A percentile compares a stretch with the other conserved stretches of the same genome.
These are phyloP conservation scores for Ceratocystis huliohia DNA, from an alignment of 2,329 filamentous ascomycete genomes.

Conservation along the genomic window DNA sequence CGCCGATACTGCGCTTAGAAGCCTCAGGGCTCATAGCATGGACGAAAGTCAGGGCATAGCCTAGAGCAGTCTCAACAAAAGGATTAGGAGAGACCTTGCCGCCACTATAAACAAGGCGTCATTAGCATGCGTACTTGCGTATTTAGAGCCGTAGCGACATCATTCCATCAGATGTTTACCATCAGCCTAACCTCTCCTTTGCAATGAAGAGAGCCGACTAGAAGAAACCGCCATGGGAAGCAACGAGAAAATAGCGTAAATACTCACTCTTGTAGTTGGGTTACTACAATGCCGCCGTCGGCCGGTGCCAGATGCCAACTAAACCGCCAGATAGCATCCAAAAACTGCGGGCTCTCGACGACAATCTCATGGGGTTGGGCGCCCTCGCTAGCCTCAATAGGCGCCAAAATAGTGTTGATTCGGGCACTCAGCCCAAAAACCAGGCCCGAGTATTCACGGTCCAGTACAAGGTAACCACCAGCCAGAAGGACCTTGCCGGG, in stretches of 20 bases:
- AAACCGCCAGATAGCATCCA: conserved; percentile 78
- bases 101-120: conserved; percentile 26
- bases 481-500: conserved; percentile 93
- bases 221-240: not conserved
- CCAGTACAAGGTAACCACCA: conserved; percentile 88
- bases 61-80: conserved; percentile 85
- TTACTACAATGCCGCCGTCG: conserved; percentile 67
- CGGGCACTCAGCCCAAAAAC: conserved; percentile 55
- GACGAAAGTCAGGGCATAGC: conserved; percentile 78
- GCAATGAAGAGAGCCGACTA: not conserved
- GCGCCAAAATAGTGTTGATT: conserved; percentile 49
- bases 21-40: conserved; percentile 29
- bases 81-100: conserved; percentile 46
- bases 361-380: conserved; percentile 60
- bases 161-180: too few species aligned
- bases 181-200: too few species aligned
- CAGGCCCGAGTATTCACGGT: conserved; percentile 68
- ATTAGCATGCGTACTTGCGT: too few species aligned
- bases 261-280: conserved; percentile 65
- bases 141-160: too few species aligned
- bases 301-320: conserved; percentile 57
- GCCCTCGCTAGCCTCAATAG: conserved; percentile 47
- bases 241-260: conserved; percentile 6
- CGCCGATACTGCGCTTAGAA: conserved; percentile 42
- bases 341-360: conserved; percentile 85